These are phyloP conservation scores for Salinomyces thailandicus DNA, from an alignment of 2,329 filamentous ascomycete genomes.

Conservation along the genomic window DNA sequence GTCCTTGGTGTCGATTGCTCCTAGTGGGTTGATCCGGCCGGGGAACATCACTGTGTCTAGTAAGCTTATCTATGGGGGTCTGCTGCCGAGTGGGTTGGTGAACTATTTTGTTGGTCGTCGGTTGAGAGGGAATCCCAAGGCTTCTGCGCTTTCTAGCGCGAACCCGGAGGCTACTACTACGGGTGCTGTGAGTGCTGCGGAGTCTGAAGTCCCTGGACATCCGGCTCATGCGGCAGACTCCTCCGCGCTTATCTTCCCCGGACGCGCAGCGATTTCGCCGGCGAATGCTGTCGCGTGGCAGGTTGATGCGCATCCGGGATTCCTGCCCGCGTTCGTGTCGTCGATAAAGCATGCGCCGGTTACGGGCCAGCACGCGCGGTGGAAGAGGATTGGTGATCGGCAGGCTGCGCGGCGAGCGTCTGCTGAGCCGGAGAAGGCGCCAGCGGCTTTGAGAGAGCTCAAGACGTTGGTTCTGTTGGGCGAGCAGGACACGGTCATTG, in stretches of 20 bases:
- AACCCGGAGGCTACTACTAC: constrained; percentile 2
- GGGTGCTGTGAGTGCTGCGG: constrained; percentile 9
- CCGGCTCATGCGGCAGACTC: constrained; percentile 16
- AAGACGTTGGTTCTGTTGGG: constrained; percentile 58
- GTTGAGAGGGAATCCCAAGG: constrained; percentile 25
- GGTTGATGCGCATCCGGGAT: constrained; percentile 54
- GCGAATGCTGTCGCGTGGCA: constrained; percentile 60
- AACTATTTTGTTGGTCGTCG: constrained; percentile 42
- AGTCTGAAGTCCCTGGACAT: constrained; percentile 13
- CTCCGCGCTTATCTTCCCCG: constrained; percentile 36
- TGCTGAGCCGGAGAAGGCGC: constrained; percentile 5
- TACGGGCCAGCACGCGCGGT: constrained; percentile 51
- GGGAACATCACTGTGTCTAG: constrained; percentile 51
- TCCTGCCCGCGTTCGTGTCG: constrained; percentile 59
- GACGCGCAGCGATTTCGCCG: constrained; percentile 45
- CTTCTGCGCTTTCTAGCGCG: background rate
- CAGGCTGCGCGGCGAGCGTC: constrained; percentile 34
- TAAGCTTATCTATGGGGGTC: constrained; percentile 52
- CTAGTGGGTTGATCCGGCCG: constrained; percentile 62
- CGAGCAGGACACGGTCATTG: constrained; percentile 54
- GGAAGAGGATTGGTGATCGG: constrained; percentile 45
- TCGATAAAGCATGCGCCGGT: constrained; percentile 61
- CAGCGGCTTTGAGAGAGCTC: constrained; percentile 27
- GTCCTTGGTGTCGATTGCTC: constrained; percentile 65
- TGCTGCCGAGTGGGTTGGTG: constrained; percentile 50